Conservation (phyloP, 164 flowering plant species). For the Vitis labrusca region DNA sequence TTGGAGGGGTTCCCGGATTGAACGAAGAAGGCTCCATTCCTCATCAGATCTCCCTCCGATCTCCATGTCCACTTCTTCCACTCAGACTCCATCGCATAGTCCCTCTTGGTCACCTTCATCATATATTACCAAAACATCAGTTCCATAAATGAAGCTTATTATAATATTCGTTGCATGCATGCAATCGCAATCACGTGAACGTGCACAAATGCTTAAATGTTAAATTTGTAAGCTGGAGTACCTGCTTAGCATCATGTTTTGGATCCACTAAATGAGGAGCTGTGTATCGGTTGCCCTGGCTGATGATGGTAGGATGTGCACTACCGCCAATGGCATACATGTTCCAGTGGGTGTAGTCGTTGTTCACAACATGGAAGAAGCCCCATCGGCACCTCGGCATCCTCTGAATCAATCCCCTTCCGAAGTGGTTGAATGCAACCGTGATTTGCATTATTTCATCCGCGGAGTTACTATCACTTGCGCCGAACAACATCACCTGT, state of each 20-base stretch:
- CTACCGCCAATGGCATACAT: slow-evolving; percentile 97
- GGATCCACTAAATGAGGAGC: slow-evolving; percentile 36
- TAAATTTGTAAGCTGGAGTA: slow-evolving; percentile 12
- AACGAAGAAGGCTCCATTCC: slow-evolving; percentile 73
- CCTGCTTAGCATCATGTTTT: slow-evolving; percentile 52
- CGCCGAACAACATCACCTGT: slow-evolving; percentile 81
- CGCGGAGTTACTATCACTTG: slow-evolving; percentile 30
- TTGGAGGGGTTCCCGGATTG: slow-evolving; percentile 34
- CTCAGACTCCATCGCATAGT: slow-evolving; percentile 30
- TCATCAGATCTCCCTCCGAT: slow-evolving; percentile 60
- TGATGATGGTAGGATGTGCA: slow-evolving; percentile 70
- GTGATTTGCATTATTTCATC: slow-evolving; percentile 75
- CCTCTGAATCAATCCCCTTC: slow-evolving; percentile 73
- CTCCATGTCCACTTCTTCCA: slow-evolving; percentile 79
- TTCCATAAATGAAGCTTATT: too few relatives aligned
- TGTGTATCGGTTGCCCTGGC: slow-evolving; percentile 81
- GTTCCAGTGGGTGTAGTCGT: slow-evolving; percentile 84
- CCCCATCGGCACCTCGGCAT: slow-evolving; percentile 92
- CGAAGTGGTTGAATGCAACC: slow-evolving; percentile 84
- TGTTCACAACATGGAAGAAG: slow-evolving; percentile 81
- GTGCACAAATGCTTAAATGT: too few relatives aligned
- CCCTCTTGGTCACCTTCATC: slow-evolving; percentile 74
- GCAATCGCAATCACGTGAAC: too few relatives aligned
- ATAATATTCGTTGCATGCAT: too few relatives aligned
- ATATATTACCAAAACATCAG: not conserved